Evolutionary conservation across 805 yeast genomes (phyloP).

Genomic region (Lipomyces orientalis): DNA sequence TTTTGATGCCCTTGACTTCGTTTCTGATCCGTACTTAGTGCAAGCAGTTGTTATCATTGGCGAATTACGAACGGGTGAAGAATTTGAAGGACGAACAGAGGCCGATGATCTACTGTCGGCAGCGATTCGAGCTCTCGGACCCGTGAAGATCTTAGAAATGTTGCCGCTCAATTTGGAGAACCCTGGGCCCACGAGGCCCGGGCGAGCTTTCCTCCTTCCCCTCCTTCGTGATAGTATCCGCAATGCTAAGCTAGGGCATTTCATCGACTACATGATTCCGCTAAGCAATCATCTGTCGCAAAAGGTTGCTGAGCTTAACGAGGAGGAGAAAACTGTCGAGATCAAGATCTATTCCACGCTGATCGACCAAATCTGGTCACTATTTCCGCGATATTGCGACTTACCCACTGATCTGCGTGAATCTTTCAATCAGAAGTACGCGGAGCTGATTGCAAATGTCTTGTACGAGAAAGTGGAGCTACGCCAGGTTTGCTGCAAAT

Average conservation of each 20-base stretch:
- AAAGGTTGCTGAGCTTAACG: constrained; percentile 38
- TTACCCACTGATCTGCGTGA: constrained; percentile 73
- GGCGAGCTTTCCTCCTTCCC: constrained; percentile 96
- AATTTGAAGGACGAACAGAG: constrained; percentile 70
- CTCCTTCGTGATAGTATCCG: constrained; percentile 83
- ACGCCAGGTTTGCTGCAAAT: constrained; percentile 83
- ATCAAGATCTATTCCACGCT: constrained; percentile 81
- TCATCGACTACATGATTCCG: constrained; percentile 69
- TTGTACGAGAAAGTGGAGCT: constrained; percentile 76
- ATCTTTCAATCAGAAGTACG: constrained; percentile 77
- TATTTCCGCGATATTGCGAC: constrained; percentile 87
- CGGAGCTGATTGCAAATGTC: constrained; percentile 71
- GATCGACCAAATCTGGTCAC: constrained; percentile 89
- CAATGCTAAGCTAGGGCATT: constrained; percentile 70
- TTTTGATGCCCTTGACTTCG: constrained; percentile 60
- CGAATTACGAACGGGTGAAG: constrained; percentile 82
- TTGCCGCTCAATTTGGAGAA: constrained; percentile 80
- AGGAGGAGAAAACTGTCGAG: constrained; percentile 63
- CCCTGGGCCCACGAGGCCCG: constrained; percentile 60
- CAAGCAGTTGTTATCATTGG: constrained; percentile 75
- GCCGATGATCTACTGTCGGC: constrained; percentile 82
- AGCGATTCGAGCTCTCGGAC: constrained; percentile 82
- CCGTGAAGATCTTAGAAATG: constrained; percentile 73
- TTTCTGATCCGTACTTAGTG: constrained; percentile 74
- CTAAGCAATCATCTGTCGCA: constrained; percentile 47